These are phyloP conservation scores for Leccinum longicurvipes DNA, from an alignment of 768 basidiomycete species.

Conservation along the genomic window DNA sequence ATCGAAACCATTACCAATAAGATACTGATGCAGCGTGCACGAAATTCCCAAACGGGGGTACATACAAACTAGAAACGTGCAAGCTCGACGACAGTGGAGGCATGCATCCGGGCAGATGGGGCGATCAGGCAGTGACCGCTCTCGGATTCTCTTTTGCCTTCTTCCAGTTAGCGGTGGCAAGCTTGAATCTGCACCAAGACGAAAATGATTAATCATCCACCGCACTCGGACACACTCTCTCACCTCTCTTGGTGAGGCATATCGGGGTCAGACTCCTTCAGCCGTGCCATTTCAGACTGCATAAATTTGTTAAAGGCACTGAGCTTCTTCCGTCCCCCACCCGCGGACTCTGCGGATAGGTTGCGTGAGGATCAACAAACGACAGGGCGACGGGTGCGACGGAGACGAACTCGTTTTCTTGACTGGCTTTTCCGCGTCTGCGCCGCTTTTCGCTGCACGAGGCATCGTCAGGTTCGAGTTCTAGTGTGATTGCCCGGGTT, in stretches of 20 bases:
- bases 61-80: slow-evolving; percentile 9
- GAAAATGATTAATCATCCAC: not conserved
- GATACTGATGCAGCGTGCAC: slow-evolving; percentile 14
- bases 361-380: slow-evolving; percentile 14
- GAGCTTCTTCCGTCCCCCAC: slow-evolving; percentile 55
- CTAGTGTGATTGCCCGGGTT: slow-evolving; percentile 7
- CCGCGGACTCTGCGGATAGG: slow-evolving; percentile 48
- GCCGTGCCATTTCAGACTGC: slow-evolving; percentile 74
- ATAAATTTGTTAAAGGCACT: slow-evolving; percentile 78
- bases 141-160: slow-evolving; percentile 66
- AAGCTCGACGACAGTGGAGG: slow-evolving; percentile 5
- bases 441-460: slow-evolving; percentile 37
- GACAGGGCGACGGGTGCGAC: slow-evolving; percentile 8
- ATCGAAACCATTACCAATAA: slow-evolving; percentile 32
- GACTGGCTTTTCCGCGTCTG: slow-evolving; percentile 43
- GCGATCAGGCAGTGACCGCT: slow-evolving; percentile 24
- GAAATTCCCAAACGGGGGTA: slow-evolving; percentile 18
- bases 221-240: not conserved
- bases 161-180: slow-evolving; percentile 77
- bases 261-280: slow-evolving; percentile 73
- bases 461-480: slow-evolving; percentile 36
- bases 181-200: slow-evolving; percentile 53
- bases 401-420: slow-evolving; percentile 51
- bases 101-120: slow-evolving; percentile 5
- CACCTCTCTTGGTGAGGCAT: slow-evolving; percentile 74